Evolutionary conservation across 352 stramenopile genomes (phyloP), one percentile per base, ranked within the genome.

Genomic region (Globisporangium acanthophoron): DNA sequence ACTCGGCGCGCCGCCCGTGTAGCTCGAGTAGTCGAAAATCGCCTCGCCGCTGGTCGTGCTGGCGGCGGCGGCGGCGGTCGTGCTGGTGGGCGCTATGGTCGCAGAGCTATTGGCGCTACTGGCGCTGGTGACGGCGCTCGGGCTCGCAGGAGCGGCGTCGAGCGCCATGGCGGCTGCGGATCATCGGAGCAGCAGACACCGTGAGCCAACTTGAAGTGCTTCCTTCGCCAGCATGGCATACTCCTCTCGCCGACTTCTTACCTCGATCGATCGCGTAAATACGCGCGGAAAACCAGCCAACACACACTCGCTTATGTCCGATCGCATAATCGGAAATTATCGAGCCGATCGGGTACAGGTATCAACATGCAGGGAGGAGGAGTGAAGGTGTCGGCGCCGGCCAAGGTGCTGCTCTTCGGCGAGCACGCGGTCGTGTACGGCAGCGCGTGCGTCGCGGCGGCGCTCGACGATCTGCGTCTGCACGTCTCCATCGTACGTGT

Each of bases 341-440:
- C 24, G 24, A 27, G 24, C 24, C 24, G 24, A 27, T 27, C 24
- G 24, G 24, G 24, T 27, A 27, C 24, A 27, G 24, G 24, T 27
- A 27, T 37, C 8, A 37, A 37, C 1, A 37, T 11, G 5, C 5
- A 37, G 8, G 33, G 0, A 37, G 33, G 6, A 37, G 13, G 40
- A 45, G 63, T 90, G 52, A 69, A 66, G 37, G 80, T 78, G 44
- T 91, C 85, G 53, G 88, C 88, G 50, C 89, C 88, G 0, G 88
- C 83, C n/a, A 97, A 97, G 61, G 67, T 96, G 54, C 76, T 97
- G 63, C 80, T 97, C 41, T 88, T 97, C 46, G 88, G 88, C 11
- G 88, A 97, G 66, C 89, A 97, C 63, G 86, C 89, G 0, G 88
- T 97, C 35, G 88, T 97, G 13, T 96, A 96, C 52, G 85, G 88